Conservation (phyloP, 2,329 filamentous ascomycete genomes). For the Beauveria scarabaeidicola region DNA sequence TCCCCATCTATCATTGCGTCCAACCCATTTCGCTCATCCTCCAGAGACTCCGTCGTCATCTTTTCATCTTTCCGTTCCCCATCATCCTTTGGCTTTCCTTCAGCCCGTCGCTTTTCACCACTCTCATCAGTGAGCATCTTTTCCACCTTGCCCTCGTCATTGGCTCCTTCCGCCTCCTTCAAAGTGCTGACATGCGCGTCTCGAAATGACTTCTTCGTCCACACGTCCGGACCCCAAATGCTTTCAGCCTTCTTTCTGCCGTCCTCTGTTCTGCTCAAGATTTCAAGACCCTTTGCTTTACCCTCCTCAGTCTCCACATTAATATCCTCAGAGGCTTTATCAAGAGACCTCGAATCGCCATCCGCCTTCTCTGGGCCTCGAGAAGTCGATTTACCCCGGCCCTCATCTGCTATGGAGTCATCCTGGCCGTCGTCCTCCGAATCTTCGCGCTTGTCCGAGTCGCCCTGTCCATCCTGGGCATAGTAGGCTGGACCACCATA, state of each 20-base stretch:
- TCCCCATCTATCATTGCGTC: conserved; percentile 37
- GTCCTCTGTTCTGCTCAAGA: conserved; percentile 40
- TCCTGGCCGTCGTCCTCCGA: background rate
- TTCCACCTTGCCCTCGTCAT: conserved; percentile 31
- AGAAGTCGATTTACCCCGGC: background rate
- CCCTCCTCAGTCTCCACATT: conserved; percentile 36
- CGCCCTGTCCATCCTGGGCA: conserved; percentile 11
- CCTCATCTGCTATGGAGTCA: background rate
- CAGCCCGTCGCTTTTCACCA: background rate
- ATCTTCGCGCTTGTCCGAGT: background rate
- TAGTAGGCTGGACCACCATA: conserved; percentile 18
- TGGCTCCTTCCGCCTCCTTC: conserved; percentile 14
- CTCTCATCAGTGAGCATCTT: conserved; percentile 17
- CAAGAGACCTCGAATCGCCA: conserved; percentile 19
- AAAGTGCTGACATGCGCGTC: background rate
- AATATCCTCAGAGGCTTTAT: conserved; percentile 36
- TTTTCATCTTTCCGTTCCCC: conserved; percentile 20
- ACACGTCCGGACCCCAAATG: conserved; percentile 43
- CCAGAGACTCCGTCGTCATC: conserved; percentile 34
- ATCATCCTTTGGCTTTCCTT: conserved; percentile 37
- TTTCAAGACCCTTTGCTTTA: conserved; percentile 44
- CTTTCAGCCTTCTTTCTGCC: conserved; percentile 43
- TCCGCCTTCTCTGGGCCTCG: background rate
- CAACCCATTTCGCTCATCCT: conserved; percentile 38
- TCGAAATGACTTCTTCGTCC: conserved; percentile 26